Percentiles rank a stretch among this genome's conserved stretches.
Evolutionary conservation across 352 stramenopile genomes (phyloP).

Genomic region (Pythium guiyangense): DNA sequence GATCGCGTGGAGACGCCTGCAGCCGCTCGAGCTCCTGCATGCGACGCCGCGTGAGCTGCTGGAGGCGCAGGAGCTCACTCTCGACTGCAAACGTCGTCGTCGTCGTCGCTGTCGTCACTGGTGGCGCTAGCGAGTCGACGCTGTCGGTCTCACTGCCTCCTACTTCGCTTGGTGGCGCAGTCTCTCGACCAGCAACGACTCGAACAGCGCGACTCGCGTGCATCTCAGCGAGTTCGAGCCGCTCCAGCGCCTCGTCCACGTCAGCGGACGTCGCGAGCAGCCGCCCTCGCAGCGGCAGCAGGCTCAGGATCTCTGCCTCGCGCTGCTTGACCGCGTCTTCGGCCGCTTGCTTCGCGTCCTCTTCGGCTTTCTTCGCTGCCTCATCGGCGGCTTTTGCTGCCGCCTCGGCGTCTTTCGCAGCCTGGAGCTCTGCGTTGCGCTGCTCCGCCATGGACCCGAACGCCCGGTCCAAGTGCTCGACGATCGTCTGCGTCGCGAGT

Average conservation of each 20-base stretch:
- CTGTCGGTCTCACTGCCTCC: neutral
- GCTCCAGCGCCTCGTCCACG: conserved; percentile 35
- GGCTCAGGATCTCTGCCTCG: conserved; percentile 36
- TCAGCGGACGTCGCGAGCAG: conserved; percentile 36
- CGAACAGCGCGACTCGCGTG: conserved; percentile 5
- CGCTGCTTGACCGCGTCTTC: conserved; percentile 25
- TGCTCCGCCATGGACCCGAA: conserved; percentile 33
- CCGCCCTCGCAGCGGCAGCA: conserved; percentile 41
- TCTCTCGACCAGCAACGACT: neutral
- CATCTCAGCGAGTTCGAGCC: conserved; percentile 30
- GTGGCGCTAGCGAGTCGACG: neutral
- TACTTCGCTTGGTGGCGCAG: neutral
- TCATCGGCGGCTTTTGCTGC: conserved; percentile 28
- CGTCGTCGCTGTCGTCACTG: neutral
- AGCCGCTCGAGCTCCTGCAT: conserved; percentile 4
- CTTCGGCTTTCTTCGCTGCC: conserved; percentile 35
- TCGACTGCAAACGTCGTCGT: neutral
- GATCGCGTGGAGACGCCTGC: too few relatives aligned
- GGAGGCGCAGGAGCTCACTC: neutral
- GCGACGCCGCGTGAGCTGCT: neutral
- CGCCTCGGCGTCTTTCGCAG: conserved; percentile 17
- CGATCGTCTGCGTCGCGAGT: too few relatives aligned
- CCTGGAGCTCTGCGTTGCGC: conserved; percentile 30
- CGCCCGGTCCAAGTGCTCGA: conserved; percentile 35
- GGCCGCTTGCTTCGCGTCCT: conserved; percentile 28